Evolutionary conservation across 2,329 filamentous ascomycete species (phyloP), one percentile per base, ranked within the genome.

Genomic region (Fusarium sp.): DNA sequence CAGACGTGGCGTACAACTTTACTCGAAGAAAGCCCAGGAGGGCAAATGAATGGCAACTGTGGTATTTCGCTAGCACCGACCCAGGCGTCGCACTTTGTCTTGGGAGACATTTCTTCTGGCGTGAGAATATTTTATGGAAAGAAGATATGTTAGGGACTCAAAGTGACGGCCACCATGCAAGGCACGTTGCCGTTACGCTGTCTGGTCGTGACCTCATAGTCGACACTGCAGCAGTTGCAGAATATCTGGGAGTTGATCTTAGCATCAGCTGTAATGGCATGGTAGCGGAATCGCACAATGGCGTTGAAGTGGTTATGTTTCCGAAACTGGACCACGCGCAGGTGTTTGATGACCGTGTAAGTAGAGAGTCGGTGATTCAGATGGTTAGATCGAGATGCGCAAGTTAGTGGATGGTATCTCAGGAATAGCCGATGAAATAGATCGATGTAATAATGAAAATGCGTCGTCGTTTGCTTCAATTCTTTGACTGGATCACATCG

Each of bases 1-100:
- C 91, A 2, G 86, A 92, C 68, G 90, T 93, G 37, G 90, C 91
- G 16, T 93, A 90, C 83, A 94, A 93, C 80, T 93, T 94, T 78
- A 90, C 88, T 16, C 82, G 86, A 68, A 82, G 87, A 33, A 78
- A 69, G 59, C 88, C 88, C 7, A 81, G 72, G 77, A 81, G 62
- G 63, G 90, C 92, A n/a, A 92, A 92, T 69, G 90, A 94, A 79
- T 90, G 88, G 83, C 87, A 91, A 77, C 82, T 94, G 19, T 91
- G 89, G 84, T 94, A 92, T 74, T 93, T 93, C 77, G 92, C 89
- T 10, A 89, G 86, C 48, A 90, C 86, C 60, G 92, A 94, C 73
- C 88, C 90, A 33, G 90, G 90, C 5, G 89, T 92, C 5, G 87
- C 91, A 15, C 86, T 91, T 62, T 89, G 88, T 15, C 82, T 94